phyloP scores from a whole-genome alignment of 2,329 filamentous ascomycete species.

The Aureobasidium lini region DNA sequence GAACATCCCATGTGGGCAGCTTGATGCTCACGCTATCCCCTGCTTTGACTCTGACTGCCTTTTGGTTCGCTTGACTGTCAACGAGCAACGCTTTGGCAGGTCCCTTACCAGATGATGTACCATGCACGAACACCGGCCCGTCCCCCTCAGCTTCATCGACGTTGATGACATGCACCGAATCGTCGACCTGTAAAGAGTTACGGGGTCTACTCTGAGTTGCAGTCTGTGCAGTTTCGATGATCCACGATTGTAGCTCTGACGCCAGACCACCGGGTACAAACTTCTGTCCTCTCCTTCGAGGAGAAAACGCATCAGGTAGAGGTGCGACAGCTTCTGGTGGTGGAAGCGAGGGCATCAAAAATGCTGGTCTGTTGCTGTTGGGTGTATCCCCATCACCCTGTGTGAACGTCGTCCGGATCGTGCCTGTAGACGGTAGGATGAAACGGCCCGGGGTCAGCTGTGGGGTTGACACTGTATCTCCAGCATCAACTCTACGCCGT shows the following conservation, averaged over 20 bases:
- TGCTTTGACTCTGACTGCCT: constrained; percentile 22
- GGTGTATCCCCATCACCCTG: background rate
- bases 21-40: constrained; percentile 30
- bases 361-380: constrained; percentile 30
- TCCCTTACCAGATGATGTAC: constrained; percentile 15
- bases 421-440: constrained; percentile 1
- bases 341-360: constrained; percentile 30
- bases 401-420: background rate
- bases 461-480: constrained; percentile 1
- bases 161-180: constrained; percentile 20
- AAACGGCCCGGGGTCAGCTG: constrained; percentile 15
- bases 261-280: constrained; percentile 45
- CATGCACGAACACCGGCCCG: constrained; percentile 15
- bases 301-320: constrained; percentile 47
- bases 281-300: constrained; percentile 42
- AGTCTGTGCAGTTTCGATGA: constrained; percentile 36
- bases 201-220: constrained; percentile 21
- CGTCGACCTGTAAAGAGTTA: constrained; percentile 20
- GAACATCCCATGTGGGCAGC: constrained; percentile 36
- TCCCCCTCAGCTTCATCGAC: constrained; percentile 15
- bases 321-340: constrained; percentile 29
- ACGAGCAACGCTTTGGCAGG: constrained; percentile 19
- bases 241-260: constrained; percentile 42
- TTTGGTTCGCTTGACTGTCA: constrained; percentile 14
- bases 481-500: constrained; percentile 21